phyloP scores from a whole-genome alignment of 805 yeast genomes.

The Monosporozyma solicola region DNA sequence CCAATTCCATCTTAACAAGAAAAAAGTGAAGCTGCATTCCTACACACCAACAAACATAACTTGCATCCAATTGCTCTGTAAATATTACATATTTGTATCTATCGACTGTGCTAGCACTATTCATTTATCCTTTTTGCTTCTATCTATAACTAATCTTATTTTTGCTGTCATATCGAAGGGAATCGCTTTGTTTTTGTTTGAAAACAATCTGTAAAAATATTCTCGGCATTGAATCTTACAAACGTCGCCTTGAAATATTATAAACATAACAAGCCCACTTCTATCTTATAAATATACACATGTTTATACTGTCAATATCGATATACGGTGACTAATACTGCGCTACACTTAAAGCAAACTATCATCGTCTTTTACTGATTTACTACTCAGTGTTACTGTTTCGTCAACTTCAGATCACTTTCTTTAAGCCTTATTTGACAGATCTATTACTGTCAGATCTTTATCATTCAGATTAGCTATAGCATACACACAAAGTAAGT shows the following conservation, averaged over 20 bases:
- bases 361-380: neutral
- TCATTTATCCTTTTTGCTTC: no score
- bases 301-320: no score
- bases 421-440: neutral
- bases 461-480: neutral
- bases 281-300: no score
- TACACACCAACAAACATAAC: neutral
- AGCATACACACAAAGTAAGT: neutral
- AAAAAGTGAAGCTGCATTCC: slow-evolving; percentile 39
- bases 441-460: neutral
- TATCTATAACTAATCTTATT: no score
- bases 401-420: neutral
- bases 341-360: neutral
- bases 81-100: neutral
- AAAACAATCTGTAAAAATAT: no score
- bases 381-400: neutral
- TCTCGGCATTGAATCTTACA: no score
- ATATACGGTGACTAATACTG: neutral
- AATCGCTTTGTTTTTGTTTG: no score
- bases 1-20: slow-evolving; percentile 77
- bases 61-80: neutral
- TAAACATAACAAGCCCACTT: no score
- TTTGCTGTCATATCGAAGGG: no score
- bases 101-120: neutral
- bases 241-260: no score